phyloP scores from a whole-genome alignment of 2,329 filamentous ascomycete genomes.

The Parasarocladium wereldwijsianum region DNA sequence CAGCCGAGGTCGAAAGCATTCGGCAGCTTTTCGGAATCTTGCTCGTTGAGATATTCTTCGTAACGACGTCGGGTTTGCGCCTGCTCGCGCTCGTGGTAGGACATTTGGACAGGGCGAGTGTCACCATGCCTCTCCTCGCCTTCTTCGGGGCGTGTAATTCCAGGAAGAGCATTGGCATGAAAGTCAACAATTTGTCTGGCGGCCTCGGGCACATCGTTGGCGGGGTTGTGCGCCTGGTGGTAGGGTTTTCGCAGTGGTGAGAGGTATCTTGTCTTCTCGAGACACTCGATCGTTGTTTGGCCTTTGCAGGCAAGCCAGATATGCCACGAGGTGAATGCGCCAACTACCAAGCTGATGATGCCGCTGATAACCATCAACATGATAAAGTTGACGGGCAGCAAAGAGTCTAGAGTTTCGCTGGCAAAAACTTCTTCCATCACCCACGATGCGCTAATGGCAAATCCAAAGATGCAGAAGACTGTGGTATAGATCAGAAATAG shows the following conservation, averaged over 20 bases:
- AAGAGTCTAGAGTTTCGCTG: conserved; percentile 54
- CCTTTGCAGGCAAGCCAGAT: conserved; percentile 63
- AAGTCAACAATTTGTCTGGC: conserved; percentile 65
- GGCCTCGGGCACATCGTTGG: conserved; percentile 34
- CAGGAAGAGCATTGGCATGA: conserved; percentile 67
- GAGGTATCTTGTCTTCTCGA: conserved; percentile 91
- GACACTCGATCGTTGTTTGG: conserved; percentile 87
- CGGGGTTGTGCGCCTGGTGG: conserved; percentile 41
- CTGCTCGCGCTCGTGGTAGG: conserved; percentile 41
- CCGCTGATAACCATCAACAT: conserved; percentile 75
- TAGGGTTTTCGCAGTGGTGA: conserved; percentile 63
- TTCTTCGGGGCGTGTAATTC: conserved; percentile 68
- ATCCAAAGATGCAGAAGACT: conserved; percentile 70
- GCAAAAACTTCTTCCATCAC: conserved; percentile 70
- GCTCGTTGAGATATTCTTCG: conserved; percentile 71
- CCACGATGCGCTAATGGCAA: conserved; percentile 65
- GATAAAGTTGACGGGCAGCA: conserved; percentile 84
- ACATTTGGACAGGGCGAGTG: conserved; percentile 32
- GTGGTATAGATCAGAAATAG: conserved; percentile 85
- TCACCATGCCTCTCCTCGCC: conserved; percentile 55
- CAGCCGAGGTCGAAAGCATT: conserved; percentile 88
- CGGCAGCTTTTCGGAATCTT: conserved; percentile 75
- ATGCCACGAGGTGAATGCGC: conserved; percentile 87
- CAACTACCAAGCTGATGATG: conserved; percentile 80
- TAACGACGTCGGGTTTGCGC: conserved; percentile 39